Evolutionary conservation across 2,329 filamentous ascomycete species (phyloP), one percentile per base, ranked within the genome.

Genomic region (Pseudogymnoascus sp.): DNA sequence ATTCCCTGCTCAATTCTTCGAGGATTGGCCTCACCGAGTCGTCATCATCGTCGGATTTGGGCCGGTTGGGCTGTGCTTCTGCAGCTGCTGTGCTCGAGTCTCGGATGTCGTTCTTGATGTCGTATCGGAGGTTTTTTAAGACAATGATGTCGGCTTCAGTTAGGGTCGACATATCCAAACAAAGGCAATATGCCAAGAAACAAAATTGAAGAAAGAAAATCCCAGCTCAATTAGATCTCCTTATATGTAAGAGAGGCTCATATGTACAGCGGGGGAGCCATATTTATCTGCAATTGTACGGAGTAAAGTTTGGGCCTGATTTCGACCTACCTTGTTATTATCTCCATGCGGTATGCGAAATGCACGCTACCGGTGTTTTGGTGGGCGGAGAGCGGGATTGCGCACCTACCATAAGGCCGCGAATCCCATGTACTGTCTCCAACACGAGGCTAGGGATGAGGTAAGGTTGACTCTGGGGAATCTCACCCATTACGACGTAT

Each of bases 1-100:
- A 80, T 65, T 82, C 77, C 3, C 2, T 3, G 5, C 59, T 60
- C 33, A 36, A 23, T 40, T 60, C 10, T 23, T 60, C 59, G 13
- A 60, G 36, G 9, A 60, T 36, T 1, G 59, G 36, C 36, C 36
- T 60, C 19, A 60, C 59, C 11, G 59, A 36, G 13, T 60, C 31
- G 36, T 60, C 59, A 17, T 40, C 36, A 4, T 60, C 59, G 26
- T 53, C 47, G 47, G 47, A 53, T 40, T 15, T 60, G 33, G 33
- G 33, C 59, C 36, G 33, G n/a, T 40, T 60, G 33, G 33, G 31
- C 17, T 38, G 33, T 17, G 33, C 36, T 40, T 36, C 23, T 26
- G 59, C 19, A 10, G 59, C 33, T 23, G 28, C 59, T 38, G 33
- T 60, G 59, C 28, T 60, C 33, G 59, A 60, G 59, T 60, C 59